Evolutionary conservation across 768 basidiomycete genomes (phyloP), one percentile per base, ranked within the genome.

Genomic region (Scleroderma bovista): DNA sequence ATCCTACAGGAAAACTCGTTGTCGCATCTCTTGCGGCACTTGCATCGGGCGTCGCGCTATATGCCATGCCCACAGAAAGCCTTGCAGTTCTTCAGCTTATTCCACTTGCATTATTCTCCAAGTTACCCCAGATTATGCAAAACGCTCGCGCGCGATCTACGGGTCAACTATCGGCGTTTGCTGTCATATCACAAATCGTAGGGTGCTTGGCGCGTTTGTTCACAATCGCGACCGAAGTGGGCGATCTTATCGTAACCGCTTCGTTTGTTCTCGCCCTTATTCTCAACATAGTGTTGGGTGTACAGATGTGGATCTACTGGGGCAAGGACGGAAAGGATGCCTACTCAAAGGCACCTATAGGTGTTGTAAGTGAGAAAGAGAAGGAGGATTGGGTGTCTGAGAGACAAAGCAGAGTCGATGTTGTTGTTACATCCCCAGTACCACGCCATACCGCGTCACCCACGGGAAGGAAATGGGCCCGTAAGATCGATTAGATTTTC

Each of bases 121-220:
- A 98, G 70, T 70, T 96, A 41, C 96, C 96, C 6, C 96, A 98
- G 59, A 98, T 98, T 67, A 59, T 75, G 47, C 83, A 89, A 58
- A 99, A 96, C 73, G 65, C 80, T 49, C 79, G 78, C 40, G 73
- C 81, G 5, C 69, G 75, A 44, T 89, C 86, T 7, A 98, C 96
- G 0, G 96, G 96, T 11, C 93, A 97, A 61, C 86, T 99, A 37
- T 94, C 92, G 11, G 81, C 92, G 0, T 90, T 99, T 61, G 93
- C 93, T 22, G 91, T 98, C 33, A 70, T 90, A 59, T 79, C 91
- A 45, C 92, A 95, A 55, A 79, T 98, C 34, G 77, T 75, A 1
- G 95, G 96, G 20, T 96, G 93, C 67, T 72, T 92, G 33, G 96
- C 95, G 0, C 76, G 96, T 40, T 72, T 98, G 15, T 98, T 93